Base-by-base conservation (phyloP, 176 grass and related monocot species). In the Rhynchospora breviuscula region DNA sequence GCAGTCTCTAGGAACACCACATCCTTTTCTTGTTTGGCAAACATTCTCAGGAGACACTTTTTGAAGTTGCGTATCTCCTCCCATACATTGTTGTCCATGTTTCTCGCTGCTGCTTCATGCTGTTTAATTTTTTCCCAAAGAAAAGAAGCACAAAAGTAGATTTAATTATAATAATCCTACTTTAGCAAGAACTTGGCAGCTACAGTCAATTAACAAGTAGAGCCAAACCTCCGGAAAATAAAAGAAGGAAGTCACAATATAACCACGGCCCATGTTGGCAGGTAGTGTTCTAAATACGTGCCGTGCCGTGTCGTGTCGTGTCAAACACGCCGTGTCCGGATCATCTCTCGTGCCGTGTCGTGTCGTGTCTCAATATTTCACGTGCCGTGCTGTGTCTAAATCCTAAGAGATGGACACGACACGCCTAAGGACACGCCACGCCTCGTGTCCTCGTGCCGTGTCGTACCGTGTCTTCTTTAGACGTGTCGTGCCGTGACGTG, bases 1-100 rank as follows among this genome's bases (percentile, higher is more conserved):
- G 91, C 96, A 57, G 93, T 95, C 83, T 99, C 96, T 80, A 99
- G 86, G 80, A 95, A 99, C 43, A 99, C 82, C 14, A 83, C 79
- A 89, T 95, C 93, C 80, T 92, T 99, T 33, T 95, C 91, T 81
- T 93, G 79, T 67, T 88, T 92, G 0, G 86, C 76, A 51, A 99
- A 93, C 96, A 99, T 99, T 79, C 88, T 87, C 47, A 93, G 35
- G 21, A 99, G 89, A 59, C 96, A 95, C 85, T 95, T 99, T 84
- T 99, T 99, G 76, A 99, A 99, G 89, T 99, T 99, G 18, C 93
- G 96, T 12, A 95, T 90, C 85, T 99, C 96, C 80, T 91, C 91
- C 93, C 88, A 90, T 22, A 87, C 85, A 72, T 93, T 99, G 61
- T 83, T 90, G 79, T 99, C 96, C 86, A 95, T 87, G 51, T 91